Evolutionary conservation across 495 filamentous ascomycete species (phyloP).

Genomic region (Mycothermus thermophilus): DNA sequence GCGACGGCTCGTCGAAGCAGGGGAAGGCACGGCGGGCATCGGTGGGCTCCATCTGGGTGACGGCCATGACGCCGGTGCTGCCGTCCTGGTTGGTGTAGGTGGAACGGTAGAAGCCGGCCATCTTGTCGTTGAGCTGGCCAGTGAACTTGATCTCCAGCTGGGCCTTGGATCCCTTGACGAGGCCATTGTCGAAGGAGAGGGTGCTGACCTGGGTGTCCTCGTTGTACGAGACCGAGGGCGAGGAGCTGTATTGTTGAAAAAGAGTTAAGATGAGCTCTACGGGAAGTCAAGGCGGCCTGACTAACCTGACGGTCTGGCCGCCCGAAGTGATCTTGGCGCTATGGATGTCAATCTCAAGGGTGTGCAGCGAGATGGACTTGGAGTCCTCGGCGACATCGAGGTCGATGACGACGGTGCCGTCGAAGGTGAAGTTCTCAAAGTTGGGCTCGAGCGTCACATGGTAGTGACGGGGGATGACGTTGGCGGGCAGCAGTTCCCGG

Average conservation of each 20-base stretch:
- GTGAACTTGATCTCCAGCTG: slow-evolving; percentile 53
- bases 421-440: slow-evolving; percentile 54
- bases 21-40: slow-evolving; percentile 63
- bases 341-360: slow-evolving; percentile 73
- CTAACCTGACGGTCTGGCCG: slow-evolving; percentile 31
- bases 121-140: slow-evolving; percentile 60
- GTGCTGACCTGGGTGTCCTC: slow-evolving; percentile 50
- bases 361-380: slow-evolving; percentile 76
- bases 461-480: slow-evolving; percentile 55
- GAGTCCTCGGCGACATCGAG: slow-evolving; percentile 79
- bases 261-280: not conserved
- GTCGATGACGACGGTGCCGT: slow-evolving; percentile 54
- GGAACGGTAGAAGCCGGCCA: slow-evolving; percentile 72
- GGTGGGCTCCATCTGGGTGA: slow-evolving; percentile 73
- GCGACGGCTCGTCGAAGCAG: slow-evolving; percentile 64
- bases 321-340: slow-evolving; percentile 50
- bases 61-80: slow-evolving; percentile 49
- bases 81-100: slow-evolving; percentile 57
- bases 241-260: slow-evolving; percentile 24
- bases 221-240: slow-evolving; percentile 44
- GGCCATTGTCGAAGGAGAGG: slow-evolving; percentile 44
- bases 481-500: slow-evolving; percentile 48
- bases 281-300: not conserved
- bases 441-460: slow-evolving; percentile 61
- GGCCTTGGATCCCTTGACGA: slow-evolving; percentile 46